Evolutionary conservation across 2,329 filamentous ascomycete species (phyloP).

Genomic region (Leptographium procerum): DNA sequence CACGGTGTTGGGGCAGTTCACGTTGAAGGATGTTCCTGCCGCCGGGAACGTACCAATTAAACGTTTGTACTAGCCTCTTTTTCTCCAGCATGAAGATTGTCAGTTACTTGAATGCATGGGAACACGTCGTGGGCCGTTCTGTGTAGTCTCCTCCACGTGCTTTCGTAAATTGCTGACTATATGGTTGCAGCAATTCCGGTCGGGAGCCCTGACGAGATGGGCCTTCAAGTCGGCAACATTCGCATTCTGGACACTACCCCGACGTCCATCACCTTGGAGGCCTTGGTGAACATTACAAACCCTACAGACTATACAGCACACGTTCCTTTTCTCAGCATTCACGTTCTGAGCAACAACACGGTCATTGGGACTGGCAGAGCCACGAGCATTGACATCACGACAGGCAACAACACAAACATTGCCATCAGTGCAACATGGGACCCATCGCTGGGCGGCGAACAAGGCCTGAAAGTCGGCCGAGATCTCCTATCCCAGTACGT

Average conservation of each 20-base stretch:
- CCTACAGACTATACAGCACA: constrained; percentile 75
- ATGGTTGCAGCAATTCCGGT: constrained; percentile 43
- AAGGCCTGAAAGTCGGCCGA: constrained; percentile 50
- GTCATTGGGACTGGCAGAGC: constrained; percentile 65
- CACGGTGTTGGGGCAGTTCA: constrained; percentile 70
- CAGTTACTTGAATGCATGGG: constrained; percentile 4
- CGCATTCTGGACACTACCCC: constrained; percentile 61
- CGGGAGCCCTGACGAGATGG: constrained; percentile 34
- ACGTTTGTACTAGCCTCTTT: constrained; percentile 53
- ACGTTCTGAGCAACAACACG: constrained; percentile 62
- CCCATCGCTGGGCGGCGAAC: constrained; percentile 52
- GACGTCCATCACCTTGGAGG: constrained; percentile 59
- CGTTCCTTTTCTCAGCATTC: constrained; percentile 70
- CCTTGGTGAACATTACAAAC: constrained; percentile 74
- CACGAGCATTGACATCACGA: constrained; percentile 48
- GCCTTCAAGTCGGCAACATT: constrained; percentile 59
- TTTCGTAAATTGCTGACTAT: constrained; percentile 10
- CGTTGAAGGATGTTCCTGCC: constrained; percentile 73
- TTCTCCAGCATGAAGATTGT: constrained; percentile 23
- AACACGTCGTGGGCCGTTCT: background rate
- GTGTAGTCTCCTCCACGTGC: background rate
- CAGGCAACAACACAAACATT: constrained; percentile 63
- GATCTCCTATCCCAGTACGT: constrained; percentile 76
- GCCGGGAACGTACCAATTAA: constrained; percentile 82
- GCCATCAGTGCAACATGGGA: constrained; percentile 63